These are phyloP conservation scores for Crotalaria pallida DNA, from an alignment of 306 rosid genomes.

Conservation along the genomic window DNA sequence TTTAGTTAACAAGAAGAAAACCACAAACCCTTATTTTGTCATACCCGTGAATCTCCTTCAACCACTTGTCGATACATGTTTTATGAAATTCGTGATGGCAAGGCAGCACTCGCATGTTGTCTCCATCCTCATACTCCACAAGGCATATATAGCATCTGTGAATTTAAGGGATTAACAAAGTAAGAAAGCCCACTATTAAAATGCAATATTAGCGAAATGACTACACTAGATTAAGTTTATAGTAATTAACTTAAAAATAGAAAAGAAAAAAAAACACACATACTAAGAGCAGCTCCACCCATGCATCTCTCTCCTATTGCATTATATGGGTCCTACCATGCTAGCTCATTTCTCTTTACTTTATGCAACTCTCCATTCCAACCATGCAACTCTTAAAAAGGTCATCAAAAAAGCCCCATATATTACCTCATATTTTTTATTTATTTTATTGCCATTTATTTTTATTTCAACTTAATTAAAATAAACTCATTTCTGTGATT, in stretches of 20 bases:
- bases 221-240: background rate
- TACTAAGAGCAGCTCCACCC: background rate
- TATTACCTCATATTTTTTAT: too few relatives aligned
- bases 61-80: constrained; percentile 94
- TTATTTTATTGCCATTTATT: too few relatives aligned
- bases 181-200: background rate
- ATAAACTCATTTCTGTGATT: too few relatives aligned
- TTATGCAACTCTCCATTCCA: too few relatives aligned
- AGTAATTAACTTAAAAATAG: background rate
- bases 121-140: constrained; percentile 97
- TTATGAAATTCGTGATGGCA: constrained; percentile 91
- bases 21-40: background rate
- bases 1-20: background rate
- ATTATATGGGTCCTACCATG: too few relatives aligned
- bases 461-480: too few relatives aligned
- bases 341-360: too few relatives aligned
- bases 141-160: constrained; percentile 97
- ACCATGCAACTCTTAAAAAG: too few relatives aligned
- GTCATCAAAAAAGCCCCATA: too few relatives aligned
- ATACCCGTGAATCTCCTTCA: constrained; percentile 98
- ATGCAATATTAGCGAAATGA: background rate
- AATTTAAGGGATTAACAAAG: constrained; percentile 15
- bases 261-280: background rate
- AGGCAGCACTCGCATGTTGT: constrained; percentile 81
- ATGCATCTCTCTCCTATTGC: too few relatives aligned